These are phyloP conservation scores for Myrica gale DNA, from an alignment of 306 rosid species.

Conservation along the genomic window DNA sequence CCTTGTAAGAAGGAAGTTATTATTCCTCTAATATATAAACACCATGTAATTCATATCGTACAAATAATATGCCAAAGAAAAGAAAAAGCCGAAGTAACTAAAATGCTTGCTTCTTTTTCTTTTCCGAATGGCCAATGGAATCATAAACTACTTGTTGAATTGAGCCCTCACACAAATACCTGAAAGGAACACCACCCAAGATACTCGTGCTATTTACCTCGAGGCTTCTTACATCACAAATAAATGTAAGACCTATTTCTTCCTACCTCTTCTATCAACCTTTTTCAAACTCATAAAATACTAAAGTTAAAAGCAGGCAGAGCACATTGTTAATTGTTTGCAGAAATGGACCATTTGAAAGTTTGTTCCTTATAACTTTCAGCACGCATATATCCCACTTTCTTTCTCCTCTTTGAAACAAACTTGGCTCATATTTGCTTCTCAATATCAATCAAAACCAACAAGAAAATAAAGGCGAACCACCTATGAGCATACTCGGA, in stretches of 20 bases:
- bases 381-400: background rate
- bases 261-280: conserved; percentile 6
- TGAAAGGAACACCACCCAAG: background rate
- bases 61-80: background rate
- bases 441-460: background rate
- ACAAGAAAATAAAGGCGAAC: background rate
- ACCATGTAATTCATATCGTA: background rate
- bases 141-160: background rate
- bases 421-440: background rate
- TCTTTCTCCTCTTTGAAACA: background rate
- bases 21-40: background rate
- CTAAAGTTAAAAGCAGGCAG: background rate
- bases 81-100: background rate
- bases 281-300: background rate
- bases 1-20: background rate
- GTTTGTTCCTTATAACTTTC: background rate
- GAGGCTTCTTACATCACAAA: background rate
- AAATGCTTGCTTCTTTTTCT: background rate
- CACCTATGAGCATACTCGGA: background rate
- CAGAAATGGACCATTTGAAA: background rate
- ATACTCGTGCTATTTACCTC: background rate
- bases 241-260: background rate
- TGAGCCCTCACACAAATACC: background rate
- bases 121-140: background rate
- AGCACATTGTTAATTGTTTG: background rate